Conservation (phyloP, 805 yeast genomes). For the Candida tibetensis region DNA sequence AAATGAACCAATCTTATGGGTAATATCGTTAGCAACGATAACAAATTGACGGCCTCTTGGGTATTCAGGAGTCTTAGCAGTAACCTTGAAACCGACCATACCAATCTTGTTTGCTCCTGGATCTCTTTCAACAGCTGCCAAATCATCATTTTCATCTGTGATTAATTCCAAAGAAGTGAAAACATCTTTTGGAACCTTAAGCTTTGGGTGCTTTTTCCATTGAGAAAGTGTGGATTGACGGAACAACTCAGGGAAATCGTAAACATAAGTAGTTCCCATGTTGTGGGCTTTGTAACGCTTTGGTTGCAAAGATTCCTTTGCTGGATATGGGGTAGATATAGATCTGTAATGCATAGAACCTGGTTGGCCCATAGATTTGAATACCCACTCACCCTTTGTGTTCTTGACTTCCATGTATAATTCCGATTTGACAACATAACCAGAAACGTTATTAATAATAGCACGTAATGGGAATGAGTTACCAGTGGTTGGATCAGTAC, state of each 20-base stretch:
- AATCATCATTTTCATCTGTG: slow-evolving; percentile 70
- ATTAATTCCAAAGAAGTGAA: slow-evolving; percentile 82
- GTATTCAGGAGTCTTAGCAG: slow-evolving; percentile 93
- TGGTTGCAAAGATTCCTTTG: slow-evolving; percentile 97
- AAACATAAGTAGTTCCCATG: slow-evolving; percentile 97
- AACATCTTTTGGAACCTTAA: slow-evolving; percentile 69
- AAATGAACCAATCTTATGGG: slow-evolving; percentile 97
- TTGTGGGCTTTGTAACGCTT: slow-evolving; percentile 97
- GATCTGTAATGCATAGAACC: slow-evolving; percentile 98
- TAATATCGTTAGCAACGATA: slow-evolving; percentile 94
- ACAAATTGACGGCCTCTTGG: slow-evolving; percentile 94
- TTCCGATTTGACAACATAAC: slow-evolving; percentile 95
- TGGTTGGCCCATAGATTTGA: slow-evolving; percentile 91
- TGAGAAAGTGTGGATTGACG: slow-evolving; percentile 82
- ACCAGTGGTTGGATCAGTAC: slow-evolving; percentile 85
- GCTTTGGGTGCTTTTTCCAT: slow-evolving; percentile 71
- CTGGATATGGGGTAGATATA: slow-evolving; percentile 93
- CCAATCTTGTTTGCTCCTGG: slow-evolving; percentile 96
- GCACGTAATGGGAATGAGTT: slow-evolving; percentile 95
- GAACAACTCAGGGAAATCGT: slow-evolving; percentile 98
- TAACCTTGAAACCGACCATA: slow-evolving; percentile 94
- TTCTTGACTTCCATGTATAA: slow-evolving; percentile 92
- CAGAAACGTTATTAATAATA: slow-evolving; percentile 91
- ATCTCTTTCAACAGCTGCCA: slow-evolving; percentile 89
- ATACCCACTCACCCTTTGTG: slow-evolving; percentile 92